These are phyloP conservation scores for Kokia cookei DNA, from an alignment of 441 rosid genomes.

Conservation along the genomic window DNA sequence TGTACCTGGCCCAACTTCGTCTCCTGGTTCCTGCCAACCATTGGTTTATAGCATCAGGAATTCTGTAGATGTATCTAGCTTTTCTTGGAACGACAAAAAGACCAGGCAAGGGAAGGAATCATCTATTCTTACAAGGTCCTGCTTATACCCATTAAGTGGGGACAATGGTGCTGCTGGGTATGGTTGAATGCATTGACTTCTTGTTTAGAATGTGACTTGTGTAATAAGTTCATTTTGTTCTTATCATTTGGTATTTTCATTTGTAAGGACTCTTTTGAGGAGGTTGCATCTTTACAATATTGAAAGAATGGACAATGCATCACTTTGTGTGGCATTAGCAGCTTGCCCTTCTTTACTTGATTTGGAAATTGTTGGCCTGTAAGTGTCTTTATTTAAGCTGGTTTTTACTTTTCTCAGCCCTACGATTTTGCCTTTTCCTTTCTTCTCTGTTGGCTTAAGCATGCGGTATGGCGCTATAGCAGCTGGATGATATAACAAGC, in stretches of 20 bases:
- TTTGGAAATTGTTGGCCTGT: constrained; percentile 82
- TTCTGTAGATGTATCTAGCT: constrained; percentile 55
- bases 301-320: constrained; percentile 41
- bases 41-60: constrained; percentile 51
- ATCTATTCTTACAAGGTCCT: constrained; percentile 61
- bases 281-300: constrained; percentile 75
- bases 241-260: constrained; percentile 16
- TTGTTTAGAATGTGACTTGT: not conserved
- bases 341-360: constrained; percentile 67
- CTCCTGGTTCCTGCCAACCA: constrained; percentile 46
- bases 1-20: constrained; percentile 38
- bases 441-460: constrained; percentile 2
- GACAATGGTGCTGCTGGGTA: constrained; percentile 59
- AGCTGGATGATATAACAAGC: not conserved
- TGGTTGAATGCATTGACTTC: constrained; percentile 2
- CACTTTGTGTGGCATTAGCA: constrained; percentile 56
- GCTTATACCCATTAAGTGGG: constrained; percentile 50
- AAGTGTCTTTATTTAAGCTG: constrained; percentile 30
- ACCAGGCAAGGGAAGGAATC: constrained; percentile 73
- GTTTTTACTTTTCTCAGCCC: not conserved
- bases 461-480: not conserved
- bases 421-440: not conserved
- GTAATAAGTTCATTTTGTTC: constrained; percentile 3
- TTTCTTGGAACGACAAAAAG: constrained; percentile 71
- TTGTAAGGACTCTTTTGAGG: constrained; percentile 56